Base-by-base conservation (phyloP, 176 grass and related monocot genomes). In the Aegilops longissima region DNA sequence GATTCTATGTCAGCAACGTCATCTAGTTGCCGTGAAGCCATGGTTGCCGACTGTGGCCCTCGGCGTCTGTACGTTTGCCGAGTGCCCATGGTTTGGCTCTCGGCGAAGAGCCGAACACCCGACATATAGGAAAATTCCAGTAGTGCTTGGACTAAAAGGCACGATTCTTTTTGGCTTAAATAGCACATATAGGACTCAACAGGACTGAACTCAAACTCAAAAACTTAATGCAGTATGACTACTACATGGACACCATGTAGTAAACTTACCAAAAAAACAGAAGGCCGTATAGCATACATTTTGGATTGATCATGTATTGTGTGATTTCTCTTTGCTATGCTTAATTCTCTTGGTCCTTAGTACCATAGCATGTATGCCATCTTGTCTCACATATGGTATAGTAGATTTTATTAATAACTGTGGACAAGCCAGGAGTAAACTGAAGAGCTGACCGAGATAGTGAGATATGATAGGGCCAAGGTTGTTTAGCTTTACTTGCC, bases 331-430 rank as follows among this genome's bases (percentile, higher is more conserved):
- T 33, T 76, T 76, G 10, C 47, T 4, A 77, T 21, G 17, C 45
- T 56, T 34, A 30, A 34, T 21, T 77, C 23, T 77, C 16, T 76
- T 76, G 45, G 59, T 74, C 68, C 58, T 84, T 74, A 20, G 23
- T 83, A 73, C 51, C 68, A 42, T 59, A 39, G 34, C 13, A 67
- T 38, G 69, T 56, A 83, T 83, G n/a, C 12, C 66, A 82, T 71
- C 31, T 70, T 70, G 65, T 70, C 12, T 52, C 20, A 13, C 2
- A 31, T 12, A 58, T 61, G 47, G 47, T 51, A 16, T 65, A 80
- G 59, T 39, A 80, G 12, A 80, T 80, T 73, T 13, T 42, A 20
- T 24, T 42, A 13, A 42, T 6, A 51, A 76, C 49, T 76, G 8
- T 51, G 44, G 25, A 30, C 9, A 76, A 76, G 25, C 27, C 45